Conservation (phyloP, 768 basidiomycete species). For the Postia placenta region DNA sequence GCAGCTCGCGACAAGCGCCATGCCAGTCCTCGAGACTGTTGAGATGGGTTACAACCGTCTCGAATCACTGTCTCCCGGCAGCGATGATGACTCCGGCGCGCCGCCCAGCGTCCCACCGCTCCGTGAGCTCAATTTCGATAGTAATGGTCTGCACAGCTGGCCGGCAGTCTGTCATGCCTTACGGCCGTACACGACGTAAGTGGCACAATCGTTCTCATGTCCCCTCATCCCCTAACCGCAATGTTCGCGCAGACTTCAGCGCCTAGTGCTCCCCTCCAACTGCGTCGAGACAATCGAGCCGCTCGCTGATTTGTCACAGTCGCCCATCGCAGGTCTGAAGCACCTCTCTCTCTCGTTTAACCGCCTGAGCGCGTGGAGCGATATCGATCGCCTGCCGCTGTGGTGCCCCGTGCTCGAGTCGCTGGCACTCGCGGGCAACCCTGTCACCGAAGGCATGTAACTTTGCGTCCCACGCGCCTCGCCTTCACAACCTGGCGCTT, state of each 20-base stretch:
- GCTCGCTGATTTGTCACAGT: neutral
- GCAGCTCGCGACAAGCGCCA: constrained; percentile 37
- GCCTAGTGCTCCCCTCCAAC: constrained; percentile 65
- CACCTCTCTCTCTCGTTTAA: constrained; percentile 65
- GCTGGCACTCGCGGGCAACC: constrained; percentile 58
- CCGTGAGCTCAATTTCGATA: constrained; percentile 61
- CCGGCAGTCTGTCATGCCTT: constrained; percentile 39
- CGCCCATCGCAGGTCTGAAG: constrained; percentile 33
- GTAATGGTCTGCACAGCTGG: constrained; percentile 61
- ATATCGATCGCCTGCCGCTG: constrained; percentile 53
- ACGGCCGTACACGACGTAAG: constrained; percentile 39
- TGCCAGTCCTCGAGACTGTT: constrained; percentile 49
- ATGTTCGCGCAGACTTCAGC: constrained; percentile 44
- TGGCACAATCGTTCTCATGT: neutral
- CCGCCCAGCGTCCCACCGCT: constrained; percentile 24
- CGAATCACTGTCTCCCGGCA: constrained; percentile 20
- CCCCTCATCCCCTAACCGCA: neutral
- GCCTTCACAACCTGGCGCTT: no score
- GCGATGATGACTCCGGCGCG: neutral
- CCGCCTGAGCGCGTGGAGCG: constrained; percentile 48
- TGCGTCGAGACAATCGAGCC: constrained; percentile 37
- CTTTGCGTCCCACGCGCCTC: neutral
- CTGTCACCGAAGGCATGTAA: constrained; percentile 47
- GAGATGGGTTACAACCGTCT: constrained; percentile 73
- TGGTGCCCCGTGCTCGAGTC: constrained; percentile 69